These are phyloP conservation scores for Brassica hybrid DNA, from an alignment of 441 rosid genomes.

Conservation along the genomic window DNA sequence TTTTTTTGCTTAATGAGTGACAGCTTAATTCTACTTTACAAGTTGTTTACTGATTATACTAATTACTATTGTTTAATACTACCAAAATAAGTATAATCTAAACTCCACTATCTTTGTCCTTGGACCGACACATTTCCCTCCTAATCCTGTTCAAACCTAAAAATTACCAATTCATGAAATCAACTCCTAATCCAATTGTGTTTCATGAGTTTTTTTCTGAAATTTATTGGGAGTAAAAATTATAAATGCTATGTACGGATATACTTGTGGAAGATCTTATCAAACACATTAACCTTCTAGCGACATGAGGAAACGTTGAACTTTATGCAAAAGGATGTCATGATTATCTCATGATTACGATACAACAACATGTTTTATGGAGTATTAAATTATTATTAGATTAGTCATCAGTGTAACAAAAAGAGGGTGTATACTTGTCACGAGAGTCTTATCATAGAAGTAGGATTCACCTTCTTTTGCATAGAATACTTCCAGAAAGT, in stretches of 20 bases:
- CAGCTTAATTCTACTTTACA: conserved; percentile 39
- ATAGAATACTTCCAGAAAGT: conserved; percentile 42
- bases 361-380: conserved; percentile 1
- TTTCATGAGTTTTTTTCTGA: background rate
- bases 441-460: conserved; percentile 28
- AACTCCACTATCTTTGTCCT: conserved; percentile 33
- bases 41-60: conserved; percentile 15
- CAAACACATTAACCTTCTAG: background rate
- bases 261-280: conserved; percentile 10
- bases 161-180: background rate
- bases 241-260: background rate
- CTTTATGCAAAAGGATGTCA: conserved; percentile 37
- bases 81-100: conserved; percentile 13
- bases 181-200: background rate
- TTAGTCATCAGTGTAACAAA: conserved; percentile 11
- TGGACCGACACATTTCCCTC: conserved; percentile 40
- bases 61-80: conserved; percentile 4
- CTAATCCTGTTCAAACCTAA: conserved; percentile 13
- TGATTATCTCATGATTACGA: conserved; percentile 46
- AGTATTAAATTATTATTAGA: background rate
- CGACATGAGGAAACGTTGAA: conserved; percentile 18
- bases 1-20: conserved; percentile 35
- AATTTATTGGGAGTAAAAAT: background rate
- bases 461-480: background rate
- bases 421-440: conserved; percentile 16